Base-by-base conservation (phyloP, 2,329 filamentous ascomycete genomes). In the Aureobasidium leucospermi region DNA sequence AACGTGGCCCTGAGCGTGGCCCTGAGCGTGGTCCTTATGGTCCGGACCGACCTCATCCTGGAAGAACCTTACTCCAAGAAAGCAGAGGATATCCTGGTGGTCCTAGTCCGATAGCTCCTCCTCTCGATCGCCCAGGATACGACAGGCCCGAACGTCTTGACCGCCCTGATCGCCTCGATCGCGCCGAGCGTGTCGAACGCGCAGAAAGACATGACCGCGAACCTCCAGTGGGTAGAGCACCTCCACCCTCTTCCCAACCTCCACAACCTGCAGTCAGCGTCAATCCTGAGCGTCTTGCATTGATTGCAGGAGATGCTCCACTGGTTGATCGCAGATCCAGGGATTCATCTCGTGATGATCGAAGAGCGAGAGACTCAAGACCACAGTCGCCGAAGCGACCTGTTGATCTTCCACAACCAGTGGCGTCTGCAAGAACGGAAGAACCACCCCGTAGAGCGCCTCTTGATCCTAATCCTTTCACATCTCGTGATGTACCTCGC, bases 221-320 rank as follows among this genome's bases (percentile, higher is more conserved):
- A 16, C 36, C 51, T 15, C 29, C 16, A 13, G 23, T 32, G 15
- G 31, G 41, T 39, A 29, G 52, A 43, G n/a, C 42, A 43, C 23
- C 58, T 49, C 48, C 59, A 31, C 52, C 42, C 23, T 29, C 51
- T 23, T n/a, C n/a, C 6, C 55, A 39, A 41, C 31, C 55, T 4
- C 28, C 39, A n/a, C 41, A 42, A n/a, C 38, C 47, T 15, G 13
- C 53, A 29, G 47, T 62, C 53, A 53, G 56, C 28, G 70, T 78
- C 42, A 77, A 78, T 58, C 75, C 76, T 10, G 75, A 72, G 16
- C 74, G 76, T 19, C 70, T 74, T 60, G 74, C 75, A 13, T 61
- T 76, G 38, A 75, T 78, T 43, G 70, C 73, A 32, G 67, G 61
- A 6, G 69, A 72, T 15, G 61, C 67, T 13, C 51, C 57, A 29